Evolutionary conservation across 768 basidiomycete genomes (phyloP), one percentile per base, ranked within the genome.

Genomic region (Cystoderma amianthinum): DNA sequence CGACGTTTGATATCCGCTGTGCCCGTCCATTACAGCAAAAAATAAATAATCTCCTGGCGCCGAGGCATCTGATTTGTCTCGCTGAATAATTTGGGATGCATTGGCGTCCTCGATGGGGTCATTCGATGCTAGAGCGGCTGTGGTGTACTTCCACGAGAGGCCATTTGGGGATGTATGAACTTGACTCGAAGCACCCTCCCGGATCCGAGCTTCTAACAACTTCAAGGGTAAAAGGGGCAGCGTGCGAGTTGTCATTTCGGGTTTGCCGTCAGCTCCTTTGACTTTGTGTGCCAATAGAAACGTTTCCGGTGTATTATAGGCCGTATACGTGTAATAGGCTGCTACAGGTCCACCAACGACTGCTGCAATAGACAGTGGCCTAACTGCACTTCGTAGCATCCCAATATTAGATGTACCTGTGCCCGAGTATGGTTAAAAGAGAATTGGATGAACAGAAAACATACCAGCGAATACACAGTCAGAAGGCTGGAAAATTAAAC

Each of bases 11-110:
- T 64, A 75, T 1, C 96, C 96, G 2, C 78, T 69, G 57, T 98
- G 96, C 2, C 93, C 92, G 51, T 93, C 92, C 81, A 95, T 85
- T 24, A 95, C 81, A 1, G 89, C 68, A 53, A 91, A 93, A 61
- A 95, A 86, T 32, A 91, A 67, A 45, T 85, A 73, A 53, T 89
- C 87, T 11, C 85, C 84, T 2, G 76, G 72, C 0, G 68, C 68
- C 2, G 74, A 68, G 7, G 74, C 68, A 48, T 82, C 77, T n/a
- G 74, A 63, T 2, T 63, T 64, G 52, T 86, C 80, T 28, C 81
- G 69, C 48, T 74, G 58, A 37, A 95, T 64, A 46, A 92, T 66
- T 42, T 81, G 78, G 45, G 74, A 71, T 3, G 86, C 77, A 48
- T 82, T 75, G 18, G 91, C 81, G 57, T 99, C 96, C 61, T 99